phyloP scores from a whole-genome alignment of 163 green algal genomes.

The Scenedesmus sp. region DNA sequence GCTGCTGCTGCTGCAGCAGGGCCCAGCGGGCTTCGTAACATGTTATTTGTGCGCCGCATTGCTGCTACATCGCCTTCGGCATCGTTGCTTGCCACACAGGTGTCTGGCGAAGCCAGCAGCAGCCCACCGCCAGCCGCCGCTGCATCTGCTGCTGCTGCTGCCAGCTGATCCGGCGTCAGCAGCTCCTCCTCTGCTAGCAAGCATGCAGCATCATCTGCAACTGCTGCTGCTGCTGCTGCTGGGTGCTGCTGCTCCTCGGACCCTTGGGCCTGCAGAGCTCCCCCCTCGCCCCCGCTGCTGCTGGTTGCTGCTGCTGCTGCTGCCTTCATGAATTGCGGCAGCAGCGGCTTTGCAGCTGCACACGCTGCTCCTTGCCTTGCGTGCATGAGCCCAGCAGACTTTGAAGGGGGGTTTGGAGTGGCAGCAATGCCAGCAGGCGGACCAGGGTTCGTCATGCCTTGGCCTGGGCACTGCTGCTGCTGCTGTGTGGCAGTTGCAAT shows the following conservation, averaged over 20 bases:
- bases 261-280: background rate
- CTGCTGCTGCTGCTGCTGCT: background rate
- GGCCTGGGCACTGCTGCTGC: background rate
- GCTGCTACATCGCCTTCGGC: background rate
- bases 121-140: background rate
- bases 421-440: background rate
- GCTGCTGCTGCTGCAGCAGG: background rate
- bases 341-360: constrained; percentile 35
- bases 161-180: constrained; percentile 8
- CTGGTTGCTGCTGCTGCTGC: constrained; percentile 1
- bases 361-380: background rate
- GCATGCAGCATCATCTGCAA: background rate
- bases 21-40: background rate
- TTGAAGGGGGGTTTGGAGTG: background rate
- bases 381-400: background rate
- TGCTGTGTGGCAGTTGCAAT: background rate
- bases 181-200: constrained; percentile 38
- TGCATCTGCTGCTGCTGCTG: background rate
- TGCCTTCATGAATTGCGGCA: constrained; percentile 45
- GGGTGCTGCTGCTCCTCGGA: background rate
- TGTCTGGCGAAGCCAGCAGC: background rate
- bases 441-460: background rate
- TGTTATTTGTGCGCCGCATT: background rate
- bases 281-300: background rate
- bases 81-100: background rate